Evolutionary conservation across 2,329 filamentous ascomycete species (phyloP), one percentile per base, ranked within the genome.

Genomic region (Blastomyces silverae): DNA sequence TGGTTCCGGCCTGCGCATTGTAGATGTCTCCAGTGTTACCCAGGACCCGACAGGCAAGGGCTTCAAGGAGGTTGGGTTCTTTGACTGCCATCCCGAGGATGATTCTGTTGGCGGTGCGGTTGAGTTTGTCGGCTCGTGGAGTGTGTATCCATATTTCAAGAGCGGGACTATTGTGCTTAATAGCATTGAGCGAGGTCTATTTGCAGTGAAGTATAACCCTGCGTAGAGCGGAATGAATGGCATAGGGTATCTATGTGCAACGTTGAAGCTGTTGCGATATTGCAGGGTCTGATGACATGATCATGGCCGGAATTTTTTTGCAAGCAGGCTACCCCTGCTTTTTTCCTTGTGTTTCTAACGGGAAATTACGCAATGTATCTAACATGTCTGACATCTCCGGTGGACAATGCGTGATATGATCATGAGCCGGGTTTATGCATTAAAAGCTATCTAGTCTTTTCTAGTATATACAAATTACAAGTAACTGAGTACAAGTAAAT

Each of bases 81-180:
- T 83, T 64, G 82, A 84, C 61, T 77, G 81, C 50, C 79, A 81
- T 71, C 82, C 81, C 1, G 81, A 82, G 67, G 82, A 84, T 67
- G 81, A 84, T 55, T 67, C 70, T 34, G 63, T 71, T n/a, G 76
- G 78, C 52, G 79, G 81, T 1, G 63, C 66, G 2, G 75, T 80
- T 10, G 72, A 73, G 0, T 81, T 81, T 61, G 69, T 75, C 34
- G 81, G 78, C 3, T 79, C 79, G 1, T 84, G 82, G 82, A 80
- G 76, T 34, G 77, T 78, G 61, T 84, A 82, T 66, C 79, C 80
- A 1, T 79, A 73, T 67, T 84, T 83, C 71, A 78, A 78, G 68
- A 79, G 76, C 0, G 82, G 82, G 1, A 79, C 79, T 68, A 77
- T 84, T 64, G 76, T 83, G 8, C 71, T 84, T 67, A 83, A 84